Base-by-base conservation (phyloP, 78 protist species). In the Guillardia theta region DNA sequence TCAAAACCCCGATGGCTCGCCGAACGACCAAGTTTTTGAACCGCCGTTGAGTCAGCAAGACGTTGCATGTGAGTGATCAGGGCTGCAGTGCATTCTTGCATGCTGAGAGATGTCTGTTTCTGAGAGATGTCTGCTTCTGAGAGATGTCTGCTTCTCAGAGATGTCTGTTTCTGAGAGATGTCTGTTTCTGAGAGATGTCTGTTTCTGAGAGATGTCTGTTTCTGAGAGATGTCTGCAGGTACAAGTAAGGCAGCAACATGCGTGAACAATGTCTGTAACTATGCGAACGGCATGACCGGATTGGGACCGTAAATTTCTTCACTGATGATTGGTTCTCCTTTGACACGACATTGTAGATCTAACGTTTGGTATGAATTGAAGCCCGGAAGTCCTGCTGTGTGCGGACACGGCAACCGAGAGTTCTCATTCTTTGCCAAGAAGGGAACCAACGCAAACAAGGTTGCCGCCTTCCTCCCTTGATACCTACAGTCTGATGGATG, bases 371-470 rank as follows among this genome's bases (percentile, higher is more conserved):
- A 78, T 48, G 44, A 78, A 50, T 48, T 78, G 8, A 43, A 43
- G 30, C 90, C 90, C 0, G 90, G 90, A 10, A 43, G 53, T 36
- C 90, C 90, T 30, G 50, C 90, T 21, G 90, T 78, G 44, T 78
- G 90, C 48, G 90, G 43, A 30, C 90, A 78, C 24, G 90, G 90
- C 44, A 78, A 78, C 48, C 90, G 90, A 18, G 90, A 78, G 39
- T 78, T 78, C 50, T 78, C 90, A 24, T 78, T 78, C 90, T 43
- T 78, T 10, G 90, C 90, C 30, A 37, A 36, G 47, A 70, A 70
- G 22, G 87, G 70, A 24, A 36, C n/a, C 5, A 1, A 4, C 83
- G 22, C 41, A 15, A 70, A 12, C 45, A 70, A 33, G 83, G 41
- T 70, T 36, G 36, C 21, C 70, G 27, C 2, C 4, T 30, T 24